Conservation (phyloP, 805 yeast species). For the Metschnikowia matae region DNA sequence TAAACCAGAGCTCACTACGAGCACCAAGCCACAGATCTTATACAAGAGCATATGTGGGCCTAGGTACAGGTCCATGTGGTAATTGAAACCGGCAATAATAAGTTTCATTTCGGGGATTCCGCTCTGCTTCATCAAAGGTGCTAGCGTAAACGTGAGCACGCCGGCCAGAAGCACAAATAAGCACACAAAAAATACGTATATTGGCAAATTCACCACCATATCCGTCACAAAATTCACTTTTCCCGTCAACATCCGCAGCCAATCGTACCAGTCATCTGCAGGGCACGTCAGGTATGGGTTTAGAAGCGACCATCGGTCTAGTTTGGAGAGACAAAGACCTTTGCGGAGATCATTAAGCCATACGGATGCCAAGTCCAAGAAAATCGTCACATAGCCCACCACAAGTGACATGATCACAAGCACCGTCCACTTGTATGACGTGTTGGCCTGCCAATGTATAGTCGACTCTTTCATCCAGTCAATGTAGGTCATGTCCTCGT, state of each 20-base stretch:
- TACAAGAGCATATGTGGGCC: constrained; percentile 47
- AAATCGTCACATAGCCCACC: constrained; percentile 47
- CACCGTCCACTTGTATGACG: constrained; percentile 44
- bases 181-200: constrained; percentile 29
- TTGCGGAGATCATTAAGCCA: constrained; percentile 50
- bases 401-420: constrained; percentile 42
- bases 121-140: constrained; percentile 36
- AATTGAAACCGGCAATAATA: constrained; percentile 60
- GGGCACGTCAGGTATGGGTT: constrained; percentile 44
- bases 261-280: constrained; percentile 35
- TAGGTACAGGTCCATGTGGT: constrained; percentile 45
- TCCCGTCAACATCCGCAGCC: constrained; percentile 30
- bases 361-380: constrained; percentile 47
- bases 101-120: constrained; percentile 76
- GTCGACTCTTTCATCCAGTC: constrained; percentile 51
- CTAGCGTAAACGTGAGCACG: constrained; percentile 24
- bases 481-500: constrained; percentile 42
- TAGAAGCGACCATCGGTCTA: constrained; percentile 38
- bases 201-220: constrained; percentile 32
- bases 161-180: constrained; percentile 26
- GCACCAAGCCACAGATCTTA: constrained; percentile 55
- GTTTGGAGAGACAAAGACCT: constrained; percentile 45
- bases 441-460: constrained; percentile 11
- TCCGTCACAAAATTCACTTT: constrained; percentile 14
- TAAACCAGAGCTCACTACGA: constrained; percentile 70